These are phyloP conservation scores for Pisolithus sp. DNA, from an alignment of 768 basidiomycete species.

Conservation along the genomic window DNA sequence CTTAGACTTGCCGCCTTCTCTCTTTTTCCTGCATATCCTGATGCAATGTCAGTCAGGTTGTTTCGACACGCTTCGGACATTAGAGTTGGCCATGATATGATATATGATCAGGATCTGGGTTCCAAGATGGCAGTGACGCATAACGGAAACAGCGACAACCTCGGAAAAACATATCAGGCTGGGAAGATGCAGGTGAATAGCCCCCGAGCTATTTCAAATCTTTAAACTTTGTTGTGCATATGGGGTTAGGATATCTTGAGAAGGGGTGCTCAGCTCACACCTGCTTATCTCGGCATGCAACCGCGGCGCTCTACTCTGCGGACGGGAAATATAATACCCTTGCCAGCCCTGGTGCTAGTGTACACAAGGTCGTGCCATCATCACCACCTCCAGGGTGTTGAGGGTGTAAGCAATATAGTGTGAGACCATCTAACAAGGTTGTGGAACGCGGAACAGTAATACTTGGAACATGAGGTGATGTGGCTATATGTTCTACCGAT, in stretches of 20 bases:
- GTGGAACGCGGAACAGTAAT: background rate
- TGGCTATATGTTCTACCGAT: background rate
- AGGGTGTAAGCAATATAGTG: background rate
- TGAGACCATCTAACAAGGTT: background rate
- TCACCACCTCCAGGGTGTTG: background rate
- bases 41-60: too few species aligned
- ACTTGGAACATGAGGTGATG: background rate
- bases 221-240: background rate
- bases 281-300: background rate
- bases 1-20: too few species aligned
- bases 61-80: conserved; percentile 9
- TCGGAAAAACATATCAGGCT: background rate
- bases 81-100: conserved; percentile 11
- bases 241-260: too few species aligned
- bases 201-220: conserved; percentile 1
- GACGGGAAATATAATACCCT: background rate
- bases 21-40: too few species aligned
- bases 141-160: too few species aligned
- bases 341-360: too few species aligned
- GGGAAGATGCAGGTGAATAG: background rate
- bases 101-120: conserved; percentile 3
- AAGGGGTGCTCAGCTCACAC: background rate
- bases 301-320: background rate
- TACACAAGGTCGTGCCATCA: too few species aligned
- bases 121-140: background rate